Evolutionary conservation across 192 early-diverging fungal genomes (phyloP), one percentile per base, ranked within the genome.

Genomic region (Kappamyces sp.): DNA sequence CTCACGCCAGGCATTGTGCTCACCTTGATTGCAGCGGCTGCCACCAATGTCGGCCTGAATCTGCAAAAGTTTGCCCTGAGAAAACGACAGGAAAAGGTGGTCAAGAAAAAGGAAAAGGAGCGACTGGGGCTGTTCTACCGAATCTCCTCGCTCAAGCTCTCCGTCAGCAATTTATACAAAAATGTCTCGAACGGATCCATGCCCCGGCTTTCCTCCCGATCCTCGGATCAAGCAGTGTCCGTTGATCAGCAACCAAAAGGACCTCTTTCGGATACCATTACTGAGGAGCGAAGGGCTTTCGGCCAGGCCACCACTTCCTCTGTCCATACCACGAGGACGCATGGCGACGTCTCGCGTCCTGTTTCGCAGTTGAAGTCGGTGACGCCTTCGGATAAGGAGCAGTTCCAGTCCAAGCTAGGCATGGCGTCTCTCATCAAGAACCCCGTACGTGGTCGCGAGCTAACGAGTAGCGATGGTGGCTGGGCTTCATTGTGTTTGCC

Each of bases 31-130:
- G 84, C 85, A 35, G 83, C 83, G 3, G 77, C 82, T 6, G 76
- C 78, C 6, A 68, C 82, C 40, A 90, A 90, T 62, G 68, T 90
- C 49, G 88, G 88, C n/a, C 67, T 90, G 31, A 90, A 90, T 57
- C 62, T 88, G 60, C 88, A 90, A 67, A 90, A 90, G 51, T 79
- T 87, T 13, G 88, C 87, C 1, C 77, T 88, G 15, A 67, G 85
- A 4, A 87, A 88, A 61, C 74, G 82, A 0, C 70, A 82, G 53
- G 75, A 84, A 38, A 73, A 76, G 54, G 44, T 58, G 40, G 62
- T 73, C 3, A 46, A 74, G 49, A 61, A 65, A n/a, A 58, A 58
- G 57, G 46, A 64, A 15, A 36, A 44, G n/a, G 55, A 57, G 47
- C 5, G 32, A 40, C 32, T 57, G 9, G 55, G 55, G 5, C 9